Conservation (phyloP, 345 rosid species). For the Noccaea bulbosa region DNA sequence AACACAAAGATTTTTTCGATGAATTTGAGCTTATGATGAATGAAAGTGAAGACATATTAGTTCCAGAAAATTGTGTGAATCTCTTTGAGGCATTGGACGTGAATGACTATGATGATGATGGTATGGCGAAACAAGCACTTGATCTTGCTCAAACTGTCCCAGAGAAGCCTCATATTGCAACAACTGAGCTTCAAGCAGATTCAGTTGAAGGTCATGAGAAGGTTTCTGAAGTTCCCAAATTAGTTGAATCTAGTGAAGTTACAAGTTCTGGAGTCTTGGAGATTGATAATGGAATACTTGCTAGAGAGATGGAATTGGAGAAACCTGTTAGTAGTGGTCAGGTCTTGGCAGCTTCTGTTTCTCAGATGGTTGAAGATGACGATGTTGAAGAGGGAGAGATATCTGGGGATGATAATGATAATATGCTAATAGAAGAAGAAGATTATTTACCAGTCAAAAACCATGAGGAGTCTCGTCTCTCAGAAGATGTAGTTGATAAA, state of each 20-base stretch:
- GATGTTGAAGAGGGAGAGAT: constrained; percentile 68
- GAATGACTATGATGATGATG: constrained; percentile 36
- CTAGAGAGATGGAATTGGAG: constrained; percentile 46
- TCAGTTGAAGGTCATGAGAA: constrained; percentile 27
- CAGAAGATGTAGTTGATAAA: constrained; percentile 33
- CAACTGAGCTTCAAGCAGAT: constrained; percentile 36
- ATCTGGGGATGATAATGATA: constrained; percentile 49
- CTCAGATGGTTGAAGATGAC: constrained; percentile 46
- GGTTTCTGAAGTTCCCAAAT: constrained; percentile 25
- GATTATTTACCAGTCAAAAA: constrained; percentile 40
- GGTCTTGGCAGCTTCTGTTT: constrained; percentile 22
- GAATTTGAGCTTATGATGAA: constrained; percentile 55
- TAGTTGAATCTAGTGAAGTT: constrained; percentile 29
- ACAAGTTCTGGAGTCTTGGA: constrained; percentile 36
- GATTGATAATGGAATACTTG: constrained; percentile 40
- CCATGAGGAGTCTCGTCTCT: constrained; percentile 41
- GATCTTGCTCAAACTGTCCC: constrained; percentile 34
- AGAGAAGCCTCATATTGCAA: constrained; percentile 32
- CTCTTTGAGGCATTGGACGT: constrained; percentile 22
- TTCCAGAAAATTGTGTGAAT: constrained; percentile 40
- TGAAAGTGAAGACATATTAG: constrained; percentile 41
- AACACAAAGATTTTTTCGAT: constrained; percentile 49
- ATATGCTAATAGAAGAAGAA: constrained; percentile 43
- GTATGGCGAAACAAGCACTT: constrained; percentile 34
- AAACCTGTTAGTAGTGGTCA: constrained; percentile 34